These are phyloP conservation scores for Fusarium sp. DNA, from an alignment of 2,329 filamentous ascomycete genomes.

Conservation along the genomic window DNA sequence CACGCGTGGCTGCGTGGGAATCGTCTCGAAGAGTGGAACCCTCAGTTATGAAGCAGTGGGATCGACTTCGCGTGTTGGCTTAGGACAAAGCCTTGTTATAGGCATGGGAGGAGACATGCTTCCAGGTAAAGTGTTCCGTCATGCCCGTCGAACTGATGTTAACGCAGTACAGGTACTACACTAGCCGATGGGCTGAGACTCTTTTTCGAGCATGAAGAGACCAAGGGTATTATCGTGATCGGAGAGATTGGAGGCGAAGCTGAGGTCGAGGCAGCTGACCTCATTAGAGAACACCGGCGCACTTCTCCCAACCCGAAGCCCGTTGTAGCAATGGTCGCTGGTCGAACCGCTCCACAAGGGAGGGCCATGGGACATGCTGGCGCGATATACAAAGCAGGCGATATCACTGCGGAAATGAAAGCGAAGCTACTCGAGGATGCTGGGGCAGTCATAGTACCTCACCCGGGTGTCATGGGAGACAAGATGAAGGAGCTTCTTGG, in stretches of 20 bases:
- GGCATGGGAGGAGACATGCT: conserved; percentile 82
- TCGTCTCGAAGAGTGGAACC: conserved; percentile 84
- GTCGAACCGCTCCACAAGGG: conserved; percentile 68
- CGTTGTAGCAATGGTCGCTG: conserved; percentile 72
- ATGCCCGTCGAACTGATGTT: accelerated
- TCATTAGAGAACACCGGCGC: conserved; percentile 71
- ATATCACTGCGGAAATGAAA: conserved; percentile 49
- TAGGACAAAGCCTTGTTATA: conserved; percentile 81
- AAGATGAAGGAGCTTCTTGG: conserved; percentile 50
- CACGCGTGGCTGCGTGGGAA: conserved; percentile 72
- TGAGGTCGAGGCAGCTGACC: conserved; percentile 77
- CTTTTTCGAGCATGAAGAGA: conserved; percentile 75
- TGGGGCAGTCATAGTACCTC: conserved; percentile 52
- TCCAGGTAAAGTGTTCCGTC: conserved; percentile 58
- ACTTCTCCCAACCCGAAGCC: conserved; percentile 71
- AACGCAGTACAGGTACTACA: conserved; percentile 60
- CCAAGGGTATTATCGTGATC: conserved; percentile 76
- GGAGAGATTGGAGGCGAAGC: conserved; percentile 78
- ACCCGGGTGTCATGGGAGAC: conserved; percentile 52
- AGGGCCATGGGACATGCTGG: conserved; percentile 80
- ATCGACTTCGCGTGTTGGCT: conserved; percentile 76
- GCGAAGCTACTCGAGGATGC: conserved; percentile 49
- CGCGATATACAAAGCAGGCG: conserved; percentile 59
- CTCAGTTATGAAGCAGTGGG: conserved; percentile 84
- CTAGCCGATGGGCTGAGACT: conserved; percentile 76